Evolutionary conservation across 1,284 basidiomycete genomes (phyloP).

Genomic region (Ceratobasidium sp.): DNA sequence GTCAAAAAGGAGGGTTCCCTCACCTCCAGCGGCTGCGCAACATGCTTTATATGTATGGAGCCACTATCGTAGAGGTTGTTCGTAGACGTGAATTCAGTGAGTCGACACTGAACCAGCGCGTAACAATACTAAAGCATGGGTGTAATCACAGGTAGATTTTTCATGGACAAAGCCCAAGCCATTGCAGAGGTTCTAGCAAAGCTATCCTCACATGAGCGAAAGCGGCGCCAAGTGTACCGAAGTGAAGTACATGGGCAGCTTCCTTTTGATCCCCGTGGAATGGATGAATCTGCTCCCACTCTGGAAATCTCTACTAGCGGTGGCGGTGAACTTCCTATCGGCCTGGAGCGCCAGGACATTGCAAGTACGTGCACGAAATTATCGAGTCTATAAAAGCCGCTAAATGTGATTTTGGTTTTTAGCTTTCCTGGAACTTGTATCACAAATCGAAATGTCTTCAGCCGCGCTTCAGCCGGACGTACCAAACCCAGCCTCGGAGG

Average conservation of each 20-base stretch:
- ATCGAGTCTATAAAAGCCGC: not conserved
- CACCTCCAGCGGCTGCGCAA: constrained; percentile 91
- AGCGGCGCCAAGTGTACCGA: constrained; percentile 81
- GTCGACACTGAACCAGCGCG: constrained; percentile 50
- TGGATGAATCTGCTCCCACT: constrained; percentile 81
- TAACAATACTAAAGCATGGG: not conserved
- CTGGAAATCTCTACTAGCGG: constrained; percentile 82
- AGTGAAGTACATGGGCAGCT: constrained; percentile 83
- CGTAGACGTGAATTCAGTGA: constrained; percentile 88
- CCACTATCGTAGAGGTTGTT: constrained; percentile 91
- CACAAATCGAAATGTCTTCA: constrained; percentile 73
- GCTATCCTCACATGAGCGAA: constrained; percentile 69
- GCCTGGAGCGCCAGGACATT: constrained; percentile 78
- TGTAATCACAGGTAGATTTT: constrained; percentile 70
- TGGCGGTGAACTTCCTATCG: constrained; percentile 67
- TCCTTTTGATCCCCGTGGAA: constrained; percentile 80
- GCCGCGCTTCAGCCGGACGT: constrained; percentile 55
- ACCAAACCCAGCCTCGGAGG: constrained; percentile 71
- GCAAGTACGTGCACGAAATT: constrained; percentile 66
- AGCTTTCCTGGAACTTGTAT: constrained; percentile 74
- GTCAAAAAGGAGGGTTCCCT: constrained; percentile 85
- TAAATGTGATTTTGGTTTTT: not conserved
- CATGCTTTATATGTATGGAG: constrained; percentile 93
- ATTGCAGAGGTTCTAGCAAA: constrained; percentile 69
- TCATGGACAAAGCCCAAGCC: constrained; percentile 81